Evolutionary conservation across 2,329 filamentous ascomycete species (phyloP), one percentile per base, ranked within the genome.

Genomic region (Capronia epimyces): DNA sequence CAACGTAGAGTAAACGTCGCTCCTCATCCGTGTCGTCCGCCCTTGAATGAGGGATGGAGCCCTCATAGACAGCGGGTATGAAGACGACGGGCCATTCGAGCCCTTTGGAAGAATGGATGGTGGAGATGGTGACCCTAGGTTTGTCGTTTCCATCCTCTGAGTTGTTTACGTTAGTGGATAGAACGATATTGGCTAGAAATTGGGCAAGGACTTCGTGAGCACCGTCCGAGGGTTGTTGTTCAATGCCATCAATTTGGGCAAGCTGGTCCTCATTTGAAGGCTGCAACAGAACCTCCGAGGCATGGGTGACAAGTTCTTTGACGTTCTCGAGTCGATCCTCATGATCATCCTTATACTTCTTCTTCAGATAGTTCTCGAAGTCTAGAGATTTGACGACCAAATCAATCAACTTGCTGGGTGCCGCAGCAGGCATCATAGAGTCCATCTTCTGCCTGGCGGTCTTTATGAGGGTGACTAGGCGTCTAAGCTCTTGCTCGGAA

Each of bases 71-170:
- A 1, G 87, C 87, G 4, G 93, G 90, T 13, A 97, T 83, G 66
- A 97, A 97, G 1, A 97, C 89, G 1, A 95, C 78, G 0, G 91
- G 91, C 93, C 93, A 98, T 67, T 98, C 91, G 1, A 98, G 75
- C 2, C 91, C 91, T 68, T 98, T 98, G 2, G 91, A 89, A 0
- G 90, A 89, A 65, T 98, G 91, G 9, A 98, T 96, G 0, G 91
- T 98, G 4, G 89, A 96, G 20, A 98, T 88, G 0, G 90, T 96
- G 16, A 97, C 81, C 60, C 87, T 76, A 1, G 71, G 66, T 29
- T 69, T 63, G 1, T 68, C 58, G 31, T 79, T 74, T 22, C 75
- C 78, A 22, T 74, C 74, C 20, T 82, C 78, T 15, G 79, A 80
- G n/a, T 68, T 62, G 60, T 88, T 83, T 0, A 84, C 79, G 56